Base-by-base conservation (phyloP, 139 green algal genomes). In the Chlamydomonas applanata region DNA sequence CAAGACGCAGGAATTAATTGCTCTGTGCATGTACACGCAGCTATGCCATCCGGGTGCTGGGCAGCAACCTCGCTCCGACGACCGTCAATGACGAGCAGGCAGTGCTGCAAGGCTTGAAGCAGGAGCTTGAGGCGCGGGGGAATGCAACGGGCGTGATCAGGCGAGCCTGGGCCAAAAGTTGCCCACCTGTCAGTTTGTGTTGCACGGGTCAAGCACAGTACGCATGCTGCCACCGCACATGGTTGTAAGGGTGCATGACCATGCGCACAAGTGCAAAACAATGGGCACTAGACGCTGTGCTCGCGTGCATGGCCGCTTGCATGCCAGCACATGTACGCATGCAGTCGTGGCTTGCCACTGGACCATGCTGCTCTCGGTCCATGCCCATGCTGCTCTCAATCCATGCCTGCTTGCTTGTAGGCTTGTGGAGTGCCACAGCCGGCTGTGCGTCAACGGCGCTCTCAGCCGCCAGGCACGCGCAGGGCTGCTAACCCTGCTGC, bases 41-140 rank as follows among this genome's bases (percentile, higher is more conserved):
- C 36, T 72, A 72, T 72, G 65, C 40, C 5, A 36, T 72, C 1
- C 65, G 65, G 13, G 17, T 72, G 22, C n/a, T 72, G n/a, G 36
- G 40, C 2, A 72, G 65, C 65, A 72, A 72, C 9, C 24, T 72
- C 4, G 27, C 24, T n/a, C 30, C 65, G 40, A 60, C 24, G n/a
- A 60, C 40, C 19, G 11, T 72, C 33, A 35, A 60, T 35, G 65
- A 72, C 24, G 65, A 72, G 40, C 65, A 72, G 65, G n/a, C 40
- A 3, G n/a, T 59, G 24, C 36, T 72, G 20, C 65, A 72, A 36
- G 29, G 33, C 24, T 36, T 72, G 22, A 22, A 36, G 7, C 24
- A 25, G 40, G 65, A 72, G 36, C 65, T 72, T 22, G 65, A 57
- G 36, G 16, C 25, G 20, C 65, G 44, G 16, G 36, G 65, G 36